Evolutionary conservation across 805 yeast species (phyloP).

Genomic region (Yarrowia hollandica): DNA sequence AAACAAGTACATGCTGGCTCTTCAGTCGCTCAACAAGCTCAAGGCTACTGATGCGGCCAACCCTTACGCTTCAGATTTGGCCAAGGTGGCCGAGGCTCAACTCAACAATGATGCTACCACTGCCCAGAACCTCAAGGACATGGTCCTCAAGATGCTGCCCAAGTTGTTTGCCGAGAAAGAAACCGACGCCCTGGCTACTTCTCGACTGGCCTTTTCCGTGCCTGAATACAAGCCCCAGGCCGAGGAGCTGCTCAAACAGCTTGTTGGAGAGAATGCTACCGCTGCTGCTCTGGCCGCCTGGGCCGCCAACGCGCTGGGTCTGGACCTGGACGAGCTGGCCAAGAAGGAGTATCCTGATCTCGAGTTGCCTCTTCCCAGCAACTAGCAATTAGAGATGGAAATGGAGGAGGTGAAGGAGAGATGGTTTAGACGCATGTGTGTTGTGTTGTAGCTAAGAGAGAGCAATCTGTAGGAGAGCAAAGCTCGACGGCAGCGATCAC

Average conservation of each 20-base stretch:
- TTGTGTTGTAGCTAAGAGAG: too few species aligned
- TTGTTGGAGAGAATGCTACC: neutral
- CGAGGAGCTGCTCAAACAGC: neutral
- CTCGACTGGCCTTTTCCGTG: slow-evolving; percentile 20
- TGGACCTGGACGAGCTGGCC: neutral
- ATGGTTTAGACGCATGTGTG: too few species aligned
- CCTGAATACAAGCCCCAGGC: neutral
- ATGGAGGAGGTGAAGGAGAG: neutral
- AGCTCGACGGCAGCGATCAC: too few species aligned
- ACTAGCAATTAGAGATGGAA: neutral
- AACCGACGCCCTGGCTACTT: neutral
- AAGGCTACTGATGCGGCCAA: slow-evolving; percentile 46
- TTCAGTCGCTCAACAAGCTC: slow-evolving; percentile 49
- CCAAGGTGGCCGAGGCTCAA: slow-evolving; percentile 42
- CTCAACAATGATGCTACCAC: slow-evolving; percentile 44
- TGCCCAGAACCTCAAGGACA: slow-evolving; percentile 48
- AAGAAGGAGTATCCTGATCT: neutral
- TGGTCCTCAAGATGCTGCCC: slow-evolving; percentile 33
- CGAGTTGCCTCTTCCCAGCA: slow-evolving; percentile 4
- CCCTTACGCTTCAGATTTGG: slow-evolving; percentile 39
- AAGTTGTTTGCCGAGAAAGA: neutral
- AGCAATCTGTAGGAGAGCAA: too few species aligned
- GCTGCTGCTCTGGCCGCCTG: neutral
- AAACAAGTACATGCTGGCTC: slow-evolving; percentile 53
- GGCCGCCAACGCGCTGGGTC: neutral